These are phyloP conservation scores for Lyophyllum semitale DNA, from an alignment of 768 basidiomycete genomes.

Conservation along the genomic window DNA sequence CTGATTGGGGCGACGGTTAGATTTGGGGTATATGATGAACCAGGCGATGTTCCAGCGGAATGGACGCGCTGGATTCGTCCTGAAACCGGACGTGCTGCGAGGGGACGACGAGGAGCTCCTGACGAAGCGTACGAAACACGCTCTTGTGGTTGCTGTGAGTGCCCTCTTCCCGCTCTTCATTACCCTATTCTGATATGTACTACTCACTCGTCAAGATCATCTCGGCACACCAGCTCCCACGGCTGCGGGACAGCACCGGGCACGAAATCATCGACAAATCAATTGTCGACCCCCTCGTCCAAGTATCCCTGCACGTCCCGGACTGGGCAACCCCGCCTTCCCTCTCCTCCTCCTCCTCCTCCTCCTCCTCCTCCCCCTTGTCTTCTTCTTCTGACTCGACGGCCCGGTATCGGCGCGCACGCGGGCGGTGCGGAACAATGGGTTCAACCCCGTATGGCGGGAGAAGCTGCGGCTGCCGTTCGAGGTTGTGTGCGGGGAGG, in stretches of 20 bases:
- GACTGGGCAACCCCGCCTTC: slow-evolving; percentile 54
- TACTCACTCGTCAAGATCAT: slow-evolving; percentile 92
- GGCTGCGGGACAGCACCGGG: slow-evolving; percentile 61
- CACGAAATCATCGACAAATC: slow-evolving; percentile 60
- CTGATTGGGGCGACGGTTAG: slow-evolving; percentile 39
- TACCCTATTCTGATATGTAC: slow-evolving; percentile 21
- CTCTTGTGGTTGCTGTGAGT: slow-evolving; percentile 62
- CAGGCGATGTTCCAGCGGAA: no score
- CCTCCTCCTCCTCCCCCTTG: no score
- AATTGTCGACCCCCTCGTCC: slow-evolving; percentile 73
- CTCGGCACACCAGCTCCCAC: no score
- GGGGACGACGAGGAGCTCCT: slow-evolving; percentile 64
- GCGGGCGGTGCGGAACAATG: no score
- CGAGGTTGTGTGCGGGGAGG: slow-evolving; percentile 69
- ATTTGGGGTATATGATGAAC: slow-evolving; percentile 91
- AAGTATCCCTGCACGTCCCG: slow-evolving; percentile 75
- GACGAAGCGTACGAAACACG: slow-evolving; percentile 53
- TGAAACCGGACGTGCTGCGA: slow-evolving; percentile 82
- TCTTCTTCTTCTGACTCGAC: no score
- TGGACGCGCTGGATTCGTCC: slow-evolving; percentile 84
- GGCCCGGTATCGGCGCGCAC: slow-evolving; percentile 54
- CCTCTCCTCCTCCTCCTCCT: no score
- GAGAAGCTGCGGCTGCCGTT: no score
- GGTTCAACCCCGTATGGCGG: no score
- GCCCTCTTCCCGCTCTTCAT: not conserved